Conservation (phyloP, 345 rosid species). For the Trapa incisa region DNA sequence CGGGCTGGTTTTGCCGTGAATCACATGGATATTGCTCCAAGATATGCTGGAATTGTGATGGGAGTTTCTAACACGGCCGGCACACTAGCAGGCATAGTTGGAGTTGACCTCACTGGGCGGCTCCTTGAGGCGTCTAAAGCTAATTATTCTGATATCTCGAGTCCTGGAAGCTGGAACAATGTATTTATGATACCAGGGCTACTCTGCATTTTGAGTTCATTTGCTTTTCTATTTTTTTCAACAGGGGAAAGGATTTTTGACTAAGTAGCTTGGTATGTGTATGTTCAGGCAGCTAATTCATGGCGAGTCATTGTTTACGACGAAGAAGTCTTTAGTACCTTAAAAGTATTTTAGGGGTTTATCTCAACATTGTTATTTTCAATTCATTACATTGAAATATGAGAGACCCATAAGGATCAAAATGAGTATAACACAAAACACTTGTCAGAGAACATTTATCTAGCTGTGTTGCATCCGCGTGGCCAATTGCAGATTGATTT, state of each 20-base stretch:
- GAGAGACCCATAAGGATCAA: background rate
- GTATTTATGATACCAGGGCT: conserved; percentile 83
- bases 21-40: conserved; percentile 97
- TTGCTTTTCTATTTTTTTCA: conserved; percentile 62
- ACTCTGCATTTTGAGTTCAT: conserved; percentile 70
- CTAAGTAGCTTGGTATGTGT: conserved; percentile 21
- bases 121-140: conserved; percentile 82
- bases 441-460: background rate
- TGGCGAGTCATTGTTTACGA: background rate
- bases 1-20: conserved; percentile 98
- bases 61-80: conserved; percentile 98
- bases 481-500: too few relatives aligned
- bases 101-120: conserved; percentile 76
- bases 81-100: conserved; percentile 84
- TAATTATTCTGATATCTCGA: conserved; percentile 60
- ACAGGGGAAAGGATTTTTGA: conserved; percentile 95
- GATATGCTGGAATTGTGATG: conserved; percentile 93
- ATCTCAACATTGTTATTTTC: background rate
- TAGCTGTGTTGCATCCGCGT: too few relatives aligned
- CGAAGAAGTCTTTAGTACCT: too few relatives aligned
- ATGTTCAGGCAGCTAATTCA: conserved; percentile 4
- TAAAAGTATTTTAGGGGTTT: background rate
- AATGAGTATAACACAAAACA: background rate
- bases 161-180: conserved; percentile 88
- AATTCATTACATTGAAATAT: background rate